These are phyloP conservation scores for Insectozyma bohioensis DNA, from an alignment of 1,139 yeast species.

Conservation along the genomic window DNA sequence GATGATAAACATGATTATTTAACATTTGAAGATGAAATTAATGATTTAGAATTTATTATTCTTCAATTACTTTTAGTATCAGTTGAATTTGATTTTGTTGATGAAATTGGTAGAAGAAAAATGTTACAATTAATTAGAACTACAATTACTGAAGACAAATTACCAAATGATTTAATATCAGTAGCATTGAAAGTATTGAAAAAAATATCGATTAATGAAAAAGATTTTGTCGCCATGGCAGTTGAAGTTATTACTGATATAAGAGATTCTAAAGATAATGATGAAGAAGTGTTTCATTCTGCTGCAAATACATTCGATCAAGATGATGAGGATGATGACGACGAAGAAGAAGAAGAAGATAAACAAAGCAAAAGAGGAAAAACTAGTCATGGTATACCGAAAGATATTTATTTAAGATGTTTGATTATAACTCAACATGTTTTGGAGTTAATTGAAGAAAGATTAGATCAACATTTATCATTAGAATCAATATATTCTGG, in stretches of 20 bases:
- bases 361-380: conserved; percentile 30
- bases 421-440: conserved; percentile 69
- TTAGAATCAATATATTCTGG: conserved; percentile 73
- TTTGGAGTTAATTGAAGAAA: conserved; percentile 65
- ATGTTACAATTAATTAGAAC: conserved; percentile 73
- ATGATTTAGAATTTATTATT: conserved; percentile 71
- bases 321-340: conserved; percentile 24
- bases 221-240: conserved; percentile 80
- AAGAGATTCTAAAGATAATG: conserved; percentile 56
- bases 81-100: conserved; percentile 78
- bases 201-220: conserved; percentile 72
- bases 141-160: conserved; percentile 52
- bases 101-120: conserved; percentile 86
- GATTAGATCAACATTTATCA: conserved; percentile 64
- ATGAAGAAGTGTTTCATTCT: conserved; percentile 52
- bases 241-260: conserved; percentile 87
- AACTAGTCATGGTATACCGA: conserved; percentile 39
- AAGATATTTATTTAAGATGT: conserved; percentile 61
- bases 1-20: conserved; percentile 16
- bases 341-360: conserved; percentile 21
- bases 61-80: conserved; percentile 72
- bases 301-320: conserved; percentile 45
- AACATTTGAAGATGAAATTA: conserved; percentile 35
- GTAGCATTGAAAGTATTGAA: conserved; percentile 65
- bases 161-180: conserved; percentile 54